Evolutionary conservation across 192 early-diverging fungal species (phyloP).

Genomic region (Geranomyces variabilis): DNA sequence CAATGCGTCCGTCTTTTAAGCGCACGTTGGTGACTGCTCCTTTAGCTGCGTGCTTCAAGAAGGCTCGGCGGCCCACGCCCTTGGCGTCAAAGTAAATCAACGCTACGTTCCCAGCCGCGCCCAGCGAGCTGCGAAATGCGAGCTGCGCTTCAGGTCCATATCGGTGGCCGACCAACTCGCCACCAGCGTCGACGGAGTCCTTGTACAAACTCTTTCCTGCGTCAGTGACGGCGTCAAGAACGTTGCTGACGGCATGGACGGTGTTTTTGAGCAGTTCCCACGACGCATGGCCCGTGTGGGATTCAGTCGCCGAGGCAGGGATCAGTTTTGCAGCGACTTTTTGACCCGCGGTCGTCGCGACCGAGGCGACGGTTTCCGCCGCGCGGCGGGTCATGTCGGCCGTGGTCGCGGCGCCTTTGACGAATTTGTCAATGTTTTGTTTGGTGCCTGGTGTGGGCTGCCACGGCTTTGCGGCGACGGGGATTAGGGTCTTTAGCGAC

Average conservation of each 20-base stretch:
- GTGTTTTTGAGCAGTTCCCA: conserved; percentile 32
- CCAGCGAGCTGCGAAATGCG: conserved; percentile 13
- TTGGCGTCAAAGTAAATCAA: conserved; percentile 39
- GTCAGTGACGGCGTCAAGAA: conserved; percentile 25
- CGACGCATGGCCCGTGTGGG: conserved; percentile 6
- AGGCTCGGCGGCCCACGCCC: conserved; percentile 28
- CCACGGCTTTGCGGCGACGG: conserved; percentile 21
- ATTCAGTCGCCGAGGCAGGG: background rate
- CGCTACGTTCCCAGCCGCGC: conserved; percentile 30
- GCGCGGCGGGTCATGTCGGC: conserved; percentile 15
- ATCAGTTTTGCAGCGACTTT: conserved; percentile 23
- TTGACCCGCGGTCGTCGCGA: conserved; percentile 25
- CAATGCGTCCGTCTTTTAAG: conserved; percentile 35
- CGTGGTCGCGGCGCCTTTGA: conserved; percentile 4
- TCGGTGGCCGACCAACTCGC: conserved; percentile 18
- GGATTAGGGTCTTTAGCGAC: conserved; percentile 26
- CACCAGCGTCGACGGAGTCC: conserved; percentile 20
- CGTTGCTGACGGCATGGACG: conserved; percentile 26
- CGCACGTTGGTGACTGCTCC: conserved; percentile 24
- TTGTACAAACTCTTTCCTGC: conserved; percentile 29
- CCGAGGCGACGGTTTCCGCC: conserved; percentile 24
- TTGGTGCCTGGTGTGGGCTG: conserved; percentile 14
- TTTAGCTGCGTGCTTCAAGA: conserved; percentile 36
- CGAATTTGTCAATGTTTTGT: conserved; percentile 28
- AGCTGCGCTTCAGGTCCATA: conserved; percentile 20